Evolutionary conservation across 2,329 filamentous ascomycete species (phyloP).

Genomic region (Intubia oerlemansii): DNA sequence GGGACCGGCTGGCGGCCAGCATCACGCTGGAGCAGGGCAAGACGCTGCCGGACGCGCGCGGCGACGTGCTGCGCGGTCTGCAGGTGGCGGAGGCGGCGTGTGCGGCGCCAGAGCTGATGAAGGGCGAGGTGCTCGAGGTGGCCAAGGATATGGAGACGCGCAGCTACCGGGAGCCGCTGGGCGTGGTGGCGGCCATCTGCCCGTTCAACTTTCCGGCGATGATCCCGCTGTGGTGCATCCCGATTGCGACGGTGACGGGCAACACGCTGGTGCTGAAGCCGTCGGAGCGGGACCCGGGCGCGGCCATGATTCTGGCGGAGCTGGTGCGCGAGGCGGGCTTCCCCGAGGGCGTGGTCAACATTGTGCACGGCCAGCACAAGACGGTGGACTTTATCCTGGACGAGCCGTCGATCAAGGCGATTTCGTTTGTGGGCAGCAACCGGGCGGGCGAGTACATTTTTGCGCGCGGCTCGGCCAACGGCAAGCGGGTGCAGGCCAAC

Average conservation of each 20-base stretch:
- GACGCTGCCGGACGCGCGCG: slow-evolving; percentile 64
- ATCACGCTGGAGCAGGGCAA: slow-evolving; percentile 81
- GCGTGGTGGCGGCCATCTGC: slow-evolving; percentile 66
- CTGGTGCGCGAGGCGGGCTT: slow-evolving; percentile 63
- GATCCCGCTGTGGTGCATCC: slow-evolving; percentile 84
- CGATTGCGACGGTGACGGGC: slow-evolving; percentile 62
- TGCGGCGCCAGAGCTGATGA: slow-evolving; percentile 60
- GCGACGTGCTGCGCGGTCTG: slow-evolving; percentile 61
- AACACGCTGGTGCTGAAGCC: slow-evolving; percentile 76
- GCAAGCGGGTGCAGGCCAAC: slow-evolving; percentile 77
- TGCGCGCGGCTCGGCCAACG: slow-evolving; percentile 55
- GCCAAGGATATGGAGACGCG: slow-evolving; percentile 80
- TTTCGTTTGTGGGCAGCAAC: slow-evolving; percentile 74
- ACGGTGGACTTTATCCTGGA: slow-evolving; percentile 77
- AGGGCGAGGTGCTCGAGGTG: slow-evolving; percentile 67
- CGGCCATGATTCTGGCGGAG: slow-evolving; percentile 69
- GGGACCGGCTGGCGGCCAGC: slow-evolving; percentile 65
- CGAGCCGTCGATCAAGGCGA: slow-evolving; percentile 65
- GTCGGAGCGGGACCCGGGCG: slow-evolving; percentile 67
- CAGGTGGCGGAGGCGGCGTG: slow-evolving; percentile 74
- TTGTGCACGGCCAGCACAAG: slow-evolving; percentile 60
- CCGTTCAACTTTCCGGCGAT: slow-evolving; percentile 85
- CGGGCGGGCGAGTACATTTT: slow-evolving; percentile 82
- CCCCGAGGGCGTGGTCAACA: slow-evolving; percentile 61
- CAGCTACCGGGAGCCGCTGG: slow-evolving; percentile 62